Conservation (phyloP, 805 yeast species). For the Yamadazyma insecticola region DNA sequence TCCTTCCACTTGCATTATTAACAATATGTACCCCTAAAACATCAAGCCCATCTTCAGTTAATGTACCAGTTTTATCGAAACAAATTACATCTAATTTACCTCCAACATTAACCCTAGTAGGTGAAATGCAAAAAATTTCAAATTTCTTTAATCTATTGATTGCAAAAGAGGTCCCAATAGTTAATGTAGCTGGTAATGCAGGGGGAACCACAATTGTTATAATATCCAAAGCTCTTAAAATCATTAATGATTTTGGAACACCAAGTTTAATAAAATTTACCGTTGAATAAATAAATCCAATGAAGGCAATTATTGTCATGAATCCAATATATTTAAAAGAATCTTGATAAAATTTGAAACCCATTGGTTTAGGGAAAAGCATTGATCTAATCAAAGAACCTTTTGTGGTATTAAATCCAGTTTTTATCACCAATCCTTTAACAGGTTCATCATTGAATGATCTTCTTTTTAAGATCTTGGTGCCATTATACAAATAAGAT, state of each 20-base stretch:
- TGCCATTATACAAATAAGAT: slow-evolving; percentile 82
- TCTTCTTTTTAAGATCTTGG: slow-evolving; percentile 80
- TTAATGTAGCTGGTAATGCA: slow-evolving; percentile 94
- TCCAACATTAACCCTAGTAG: slow-evolving; percentile 92
- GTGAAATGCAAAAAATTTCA: slow-evolving; percentile 84
- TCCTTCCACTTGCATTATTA: slow-evolving; percentile 36
- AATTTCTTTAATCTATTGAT: slow-evolving; percentile 60
- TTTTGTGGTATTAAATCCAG: slow-evolving; percentile 94
- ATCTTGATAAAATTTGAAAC: slow-evolving; percentile 89
- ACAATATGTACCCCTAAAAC: slow-evolving; percentile 57
- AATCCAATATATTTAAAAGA: slow-evolving; percentile 95
- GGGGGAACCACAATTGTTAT: slow-evolving; percentile 98
- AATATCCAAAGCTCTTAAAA: slow-evolving; percentile 86
- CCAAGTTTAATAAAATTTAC: slow-evolving; percentile 77
- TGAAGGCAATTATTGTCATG: slow-evolving; percentile 77
- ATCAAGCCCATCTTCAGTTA: slow-evolving; percentile 95
- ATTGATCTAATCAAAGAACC: slow-evolving; percentile 92
- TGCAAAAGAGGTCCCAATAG: slow-evolving; percentile 95
- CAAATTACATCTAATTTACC: slow-evolving; percentile 89
- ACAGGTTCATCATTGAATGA: slow-evolving; percentile 72
- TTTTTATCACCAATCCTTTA: slow-evolving; percentile 78
- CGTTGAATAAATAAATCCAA: slow-evolving; percentile 84
- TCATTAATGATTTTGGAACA: slow-evolving; percentile 61
- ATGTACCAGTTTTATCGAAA: slow-evolving; percentile 96
- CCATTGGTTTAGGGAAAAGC: slow-evolving; percentile 93